phyloP scores from a whole-genome alignment of 2,329 filamentous ascomycete species.

The Scorias spongiosa region DNA sequence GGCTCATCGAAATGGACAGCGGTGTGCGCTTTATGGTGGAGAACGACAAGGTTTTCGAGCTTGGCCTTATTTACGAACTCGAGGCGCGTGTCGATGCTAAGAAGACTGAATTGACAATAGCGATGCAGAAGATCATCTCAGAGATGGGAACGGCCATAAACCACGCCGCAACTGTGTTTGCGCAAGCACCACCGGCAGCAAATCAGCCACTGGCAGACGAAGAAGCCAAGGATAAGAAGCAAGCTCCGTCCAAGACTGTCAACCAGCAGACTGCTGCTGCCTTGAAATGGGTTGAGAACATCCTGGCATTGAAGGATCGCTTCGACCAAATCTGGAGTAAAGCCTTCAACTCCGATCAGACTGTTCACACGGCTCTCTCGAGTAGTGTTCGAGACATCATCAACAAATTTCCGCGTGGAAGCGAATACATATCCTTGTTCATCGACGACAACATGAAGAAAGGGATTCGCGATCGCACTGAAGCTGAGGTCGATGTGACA shows the following conservation, averaged over 20 bases:
- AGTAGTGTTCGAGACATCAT: slow-evolving; percentile 87
- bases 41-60: slow-evolving; percentile 64
- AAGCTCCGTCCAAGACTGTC: slow-evolving; percentile 29
- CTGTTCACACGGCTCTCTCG: slow-evolving; percentile 67
- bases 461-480: slow-evolving; percentile 83
- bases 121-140: slow-evolving; percentile 59
- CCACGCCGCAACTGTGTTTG: slow-evolving; percentile 41
- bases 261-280: slow-evolving; percentile 76
- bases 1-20: slow-evolving; percentile 75
- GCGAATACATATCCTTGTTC: slow-evolving; percentile 89
- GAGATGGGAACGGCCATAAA: slow-evolving; percentile 77
- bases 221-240: slow-evolving; percentile 14
- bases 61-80: slow-evolving; percentile 67
- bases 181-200: slow-evolving; percentile 38
- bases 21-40: slow-evolving; percentile 84
- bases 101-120: slow-evolving; percentile 53
- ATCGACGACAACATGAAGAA: slow-evolving; percentile 95
- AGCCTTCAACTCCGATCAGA: slow-evolving; percentile 61
- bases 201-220: slow-evolving; percentile 38
- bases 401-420: slow-evolving; percentile 67
- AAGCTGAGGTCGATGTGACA: slow-evolving; percentile 67
- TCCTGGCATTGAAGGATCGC: slow-evolving; percentile 71
- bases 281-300: slow-evolving; percentile 89
- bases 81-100: slow-evolving; percentile 62
- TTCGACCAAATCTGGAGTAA: slow-evolving; percentile 65